Base-by-base conservation (phyloP, 2,329 filamentous ascomycete species). In the Aspergillus persii region DNA sequence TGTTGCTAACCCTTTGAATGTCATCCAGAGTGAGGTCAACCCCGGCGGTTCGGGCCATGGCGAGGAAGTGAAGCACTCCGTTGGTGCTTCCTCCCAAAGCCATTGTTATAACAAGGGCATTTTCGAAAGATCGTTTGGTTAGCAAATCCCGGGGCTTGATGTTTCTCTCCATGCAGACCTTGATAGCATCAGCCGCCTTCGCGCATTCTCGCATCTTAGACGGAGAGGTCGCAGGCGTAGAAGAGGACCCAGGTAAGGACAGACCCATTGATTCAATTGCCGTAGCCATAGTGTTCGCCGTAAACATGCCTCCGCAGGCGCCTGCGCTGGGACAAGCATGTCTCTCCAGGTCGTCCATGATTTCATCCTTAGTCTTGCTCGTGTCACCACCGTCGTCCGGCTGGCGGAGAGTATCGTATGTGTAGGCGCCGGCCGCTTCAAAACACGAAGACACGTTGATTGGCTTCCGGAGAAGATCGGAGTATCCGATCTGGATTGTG, bases 231-330 rank as follows among this genome's bases (percentile, higher is more conserved):
- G 92, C 92, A 1, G 92, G 92, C 56, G 87, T 95, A 1, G 90
- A 93, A 0, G 90, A 93, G 0, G 91, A 95, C 1, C 92, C 92
- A 0, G 92, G 91, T 7, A 96, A 81, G 0, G 87, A 87, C 31
- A 96, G 81, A 30, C 92, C 92, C 83, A 96, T 92, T 47, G 90
- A 91, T 79, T 96, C 92, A 64, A 96, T 92, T 12, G 90, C 91
- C 0, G 90, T 94, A 3, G 91, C 90, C 91, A 96, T 94, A 27
- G 92, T 96, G 77, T 96, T 96, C 64, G 92, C 92, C 0, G 92
- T 96, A 79, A 92, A 96, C 92, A 96, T 96, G 18, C 93, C 92
- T 50, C 91, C 91, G 64, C 92, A 96, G 1, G 91, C 92, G 31
- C 92, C 92, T 1, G 86, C 85, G 8, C 87, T 86, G 1, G 89